Evolutionary conservation across 805 yeast species (phyloP), one percentile per base, ranked within the genome.

Genomic region (Starmera amethionina): DNA sequence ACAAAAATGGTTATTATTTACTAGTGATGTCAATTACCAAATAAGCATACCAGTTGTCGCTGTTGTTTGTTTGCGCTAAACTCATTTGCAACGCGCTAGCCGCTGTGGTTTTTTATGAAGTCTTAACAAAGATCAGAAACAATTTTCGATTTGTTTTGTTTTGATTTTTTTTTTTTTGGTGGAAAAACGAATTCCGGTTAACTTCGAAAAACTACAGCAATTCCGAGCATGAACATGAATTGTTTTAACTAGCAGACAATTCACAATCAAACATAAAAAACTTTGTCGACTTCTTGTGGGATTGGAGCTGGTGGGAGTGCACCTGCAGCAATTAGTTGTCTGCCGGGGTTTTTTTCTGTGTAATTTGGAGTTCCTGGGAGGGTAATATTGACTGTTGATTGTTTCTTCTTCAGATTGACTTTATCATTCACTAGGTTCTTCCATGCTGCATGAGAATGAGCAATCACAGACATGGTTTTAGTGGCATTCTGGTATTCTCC

Each of bases 401-500:
- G 55, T 36, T 70, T 57, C 18, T 56, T 41, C 30, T 62, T 38
- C 40, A 59, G 56, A 40, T 64, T 59, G 41, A 52, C 54, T 19
- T 64, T 57, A 43, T 74, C 70, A 43, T 62, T 40, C 40, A 82
- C 62, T 50, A 83, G 65, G 40, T 50, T 63, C 42, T 67, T 67
- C 96, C 96, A 86, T 36, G 83, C 76, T 40, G 64, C 64, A 49
- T 77, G 73, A 50, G 89, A 81, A 47, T 81, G 84, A 40, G 68
- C 64, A 37, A 86, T 68, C 12, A 81, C 65, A 32, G 65, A 63
- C 45, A 80, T 61, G 22, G 95, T 83, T 47, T 74, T 72, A 30
- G 70, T 67, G 43, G 68, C 68, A 62, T 71, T 70, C 54, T 71
- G 66, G 57, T 76, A 81, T 50, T 78, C 72, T 41, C 87, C 95